Base-by-base conservation (phyloP, 495 filamentous ascomycete genomes). In the Acidiella bohemica region DNA sequence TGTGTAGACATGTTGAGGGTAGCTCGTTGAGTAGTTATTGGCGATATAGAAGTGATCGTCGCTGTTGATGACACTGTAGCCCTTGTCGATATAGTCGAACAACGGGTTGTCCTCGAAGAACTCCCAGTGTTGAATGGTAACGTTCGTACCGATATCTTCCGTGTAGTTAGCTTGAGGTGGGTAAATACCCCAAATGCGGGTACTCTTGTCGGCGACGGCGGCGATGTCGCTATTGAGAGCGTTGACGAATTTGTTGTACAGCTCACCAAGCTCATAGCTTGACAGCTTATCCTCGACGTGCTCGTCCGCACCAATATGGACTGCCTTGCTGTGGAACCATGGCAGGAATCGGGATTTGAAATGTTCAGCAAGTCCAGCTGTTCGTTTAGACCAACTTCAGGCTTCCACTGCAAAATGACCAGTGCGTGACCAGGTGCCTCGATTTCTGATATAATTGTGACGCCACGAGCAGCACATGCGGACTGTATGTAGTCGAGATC, bases 151-250 rank as follows among this genome's bases (percentile, higher is more conserved):
- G 23, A 72, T 52, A 42, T 68, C 66, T 12, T 49, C 67, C 22
- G 60, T 51, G 5, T 53, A 51, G 3, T 53, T 53, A 2, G 25
- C 16, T 21, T 32, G 38, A 9, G 67, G 68, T 0, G 62, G 62
- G 39, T 69, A 71, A 0, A 67, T 71, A 18, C 67, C 68, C 68
- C 68, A 72, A 30, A 72, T 70, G 4, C 67, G 64, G 30, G 64
- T 62, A 0, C 48, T 44, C 43, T 70, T 70, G 28, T 44, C 53
- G 6, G 58, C 59, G n/a, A 54, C 58, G 4, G 49, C 24, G 6
- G 37, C 34, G 37, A 72, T 66, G 41, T 63, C 68, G 19, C 50
- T 45, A 10, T 61, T 42, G 56, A 72, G 63, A 8, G 59, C 56
- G 32, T 69, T 69, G 11, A 72, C 68, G 36, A 65, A 71, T 8